phyloP scores from a whole-genome alignment of 805 yeast species.

The Limtongia smithiae region DNA sequence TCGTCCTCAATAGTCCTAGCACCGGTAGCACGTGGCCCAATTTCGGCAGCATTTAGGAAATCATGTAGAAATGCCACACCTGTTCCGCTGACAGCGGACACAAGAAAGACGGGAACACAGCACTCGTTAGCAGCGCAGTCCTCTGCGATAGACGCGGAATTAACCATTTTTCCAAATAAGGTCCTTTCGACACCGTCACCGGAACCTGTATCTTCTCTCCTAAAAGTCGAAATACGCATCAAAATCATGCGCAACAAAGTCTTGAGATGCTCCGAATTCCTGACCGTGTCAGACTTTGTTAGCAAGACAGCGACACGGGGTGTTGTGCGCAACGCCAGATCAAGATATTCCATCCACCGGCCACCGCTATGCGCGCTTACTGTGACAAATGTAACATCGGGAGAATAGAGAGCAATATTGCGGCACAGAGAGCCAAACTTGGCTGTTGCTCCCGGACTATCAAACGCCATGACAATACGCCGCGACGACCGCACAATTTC shows the following conservation, averaged over 20 bases:
- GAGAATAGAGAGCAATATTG: slow-evolving; percentile 15
- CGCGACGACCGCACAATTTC: slow-evolving; percentile 21
- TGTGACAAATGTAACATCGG: slow-evolving; percentile 21
- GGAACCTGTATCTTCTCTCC: too few species aligned
- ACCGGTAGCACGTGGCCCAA: background rate
- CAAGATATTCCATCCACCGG: slow-evolving; percentile 24
- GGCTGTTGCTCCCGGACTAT: slow-evolving; percentile 22
- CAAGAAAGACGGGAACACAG: slow-evolving; percentile 26
- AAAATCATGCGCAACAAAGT: slow-evolving; percentile 14
- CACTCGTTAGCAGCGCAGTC: slow-evolving; percentile 13
- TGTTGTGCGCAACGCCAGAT: slow-evolving; percentile 12
- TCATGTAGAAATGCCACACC: slow-evolving; percentile 21
- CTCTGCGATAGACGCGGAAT: slow-evolving; percentile 14
- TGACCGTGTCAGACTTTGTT: slow-evolving; percentile 21
- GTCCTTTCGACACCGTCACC: too few species aligned
- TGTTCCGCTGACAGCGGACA: slow-evolving; percentile 23
- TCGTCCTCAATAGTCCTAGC: background rate
- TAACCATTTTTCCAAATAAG: slow-evolving; percentile 25
- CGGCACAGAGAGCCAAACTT: slow-evolving; percentile 20
- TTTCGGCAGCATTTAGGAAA: slow-evolving; percentile 13
- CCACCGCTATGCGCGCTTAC: slow-evolving; percentile 5
- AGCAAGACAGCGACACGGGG: slow-evolving; percentile 19
- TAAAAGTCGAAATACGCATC: slow-evolving; percentile 11
- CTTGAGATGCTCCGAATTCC: slow-evolving; percentile 12
- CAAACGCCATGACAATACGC: slow-evolving; percentile 25